phyloP scores from a whole-genome alignment of 768 basidiomycete genomes.

The Chlorophyllum brunneum region DNA sequence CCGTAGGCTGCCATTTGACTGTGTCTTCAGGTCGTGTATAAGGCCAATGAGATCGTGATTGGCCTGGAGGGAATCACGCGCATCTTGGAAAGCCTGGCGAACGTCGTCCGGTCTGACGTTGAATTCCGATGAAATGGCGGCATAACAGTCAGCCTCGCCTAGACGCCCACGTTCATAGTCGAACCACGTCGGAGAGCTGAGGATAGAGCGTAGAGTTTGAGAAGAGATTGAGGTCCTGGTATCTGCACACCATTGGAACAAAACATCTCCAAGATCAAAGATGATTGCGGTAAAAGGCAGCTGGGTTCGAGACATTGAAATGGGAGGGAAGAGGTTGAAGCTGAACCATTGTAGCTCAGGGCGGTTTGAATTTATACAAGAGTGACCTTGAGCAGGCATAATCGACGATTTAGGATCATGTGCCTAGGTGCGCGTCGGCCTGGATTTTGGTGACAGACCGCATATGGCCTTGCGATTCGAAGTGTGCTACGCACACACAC shows the following conservation, averaged over 20 bases:
- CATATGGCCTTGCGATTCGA: neutral
- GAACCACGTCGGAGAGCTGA: constrained; percentile 45
- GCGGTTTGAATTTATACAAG: constrained; percentile 6
- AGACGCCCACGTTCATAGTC: constrained; percentile 50
- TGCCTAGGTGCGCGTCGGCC: constrained; percentile 6
- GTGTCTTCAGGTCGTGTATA: constrained; percentile 41
- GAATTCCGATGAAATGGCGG: constrained; percentile 35
- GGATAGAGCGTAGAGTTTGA: constrained; percentile 35
- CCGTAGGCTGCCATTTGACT: constrained; percentile 28
- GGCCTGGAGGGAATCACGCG: constrained; percentile 42
- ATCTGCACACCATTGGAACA: constrained; percentile 49
- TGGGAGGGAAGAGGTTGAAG: neutral
- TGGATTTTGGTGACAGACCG: neutral
- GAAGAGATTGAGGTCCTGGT: constrained; percentile 42
- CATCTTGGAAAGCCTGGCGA: constrained; percentile 39
- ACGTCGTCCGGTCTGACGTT: constrained; percentile 35
- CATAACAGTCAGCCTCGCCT: constrained; percentile 41
- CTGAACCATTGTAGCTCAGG: neutral
- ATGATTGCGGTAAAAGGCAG: constrained; percentile 32
- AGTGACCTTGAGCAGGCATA: neutral
- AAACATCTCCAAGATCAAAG: constrained; percentile 54
- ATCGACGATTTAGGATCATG: constrained; percentile 2
- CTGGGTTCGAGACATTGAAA: constrained; percentile 3
- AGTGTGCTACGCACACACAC: neutral
- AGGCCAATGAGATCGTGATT: constrained; percentile 42